Evolutionary conservation across 2,329 filamentous ascomycete species (phyloP).

Genomic region (Nemania diffusa): DNA sequence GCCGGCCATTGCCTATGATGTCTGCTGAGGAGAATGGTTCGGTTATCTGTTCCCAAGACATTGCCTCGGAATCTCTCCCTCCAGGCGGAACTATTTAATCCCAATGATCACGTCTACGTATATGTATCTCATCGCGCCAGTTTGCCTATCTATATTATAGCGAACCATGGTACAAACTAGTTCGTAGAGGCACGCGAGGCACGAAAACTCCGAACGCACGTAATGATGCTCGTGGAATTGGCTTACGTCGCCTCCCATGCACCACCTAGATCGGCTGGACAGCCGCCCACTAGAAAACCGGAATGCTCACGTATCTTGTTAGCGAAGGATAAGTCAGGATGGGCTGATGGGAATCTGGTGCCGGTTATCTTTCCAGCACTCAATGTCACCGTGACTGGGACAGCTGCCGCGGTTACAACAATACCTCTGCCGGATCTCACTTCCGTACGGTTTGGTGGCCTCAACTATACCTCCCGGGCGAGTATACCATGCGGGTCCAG

Average conservation of each 20-base stretch:
- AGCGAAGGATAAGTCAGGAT: conserved; percentile 21
- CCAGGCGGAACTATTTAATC: neutral
- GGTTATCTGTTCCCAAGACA: conserved; percentile 24
- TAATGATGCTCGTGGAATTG: conserved; percentile 27
- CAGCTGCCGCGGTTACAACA: conserved; percentile 16
- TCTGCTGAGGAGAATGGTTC: conserved; percentile 24
- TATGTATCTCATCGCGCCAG: neutral
- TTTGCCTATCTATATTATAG: conserved; percentile 8
- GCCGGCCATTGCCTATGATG: neutral
- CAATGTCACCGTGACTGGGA: conserved; percentile 24
- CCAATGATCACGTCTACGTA: conserved; percentile 15
- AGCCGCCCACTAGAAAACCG: conserved; percentile 14
- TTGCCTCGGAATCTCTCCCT: conserved; percentile 27
- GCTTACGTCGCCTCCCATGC: conserved; percentile 25
- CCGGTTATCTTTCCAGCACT: conserved; percentile 14
- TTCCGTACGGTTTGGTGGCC: conserved; percentile 14
- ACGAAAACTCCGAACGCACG: conserved; percentile 34
- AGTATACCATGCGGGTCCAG: conserved; percentile 26
- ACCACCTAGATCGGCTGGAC: conserved; percentile 25
- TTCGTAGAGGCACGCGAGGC: conserved; percentile 27
- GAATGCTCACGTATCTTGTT: conserved; percentile 20
- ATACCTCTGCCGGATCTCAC: conserved; percentile 25
- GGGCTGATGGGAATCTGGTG: conserved; percentile 21
- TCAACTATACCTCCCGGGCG: conserved; percentile 16
- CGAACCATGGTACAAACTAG: conserved; percentile 29